Percentiles rank a stretch among this genome's conserved stretches.
These are phyloP conservation scores for Dactylellina leptospora DNA, from an alignment of 2,329 filamentous ascomycete species.

Conservation along the genomic window DNA sequence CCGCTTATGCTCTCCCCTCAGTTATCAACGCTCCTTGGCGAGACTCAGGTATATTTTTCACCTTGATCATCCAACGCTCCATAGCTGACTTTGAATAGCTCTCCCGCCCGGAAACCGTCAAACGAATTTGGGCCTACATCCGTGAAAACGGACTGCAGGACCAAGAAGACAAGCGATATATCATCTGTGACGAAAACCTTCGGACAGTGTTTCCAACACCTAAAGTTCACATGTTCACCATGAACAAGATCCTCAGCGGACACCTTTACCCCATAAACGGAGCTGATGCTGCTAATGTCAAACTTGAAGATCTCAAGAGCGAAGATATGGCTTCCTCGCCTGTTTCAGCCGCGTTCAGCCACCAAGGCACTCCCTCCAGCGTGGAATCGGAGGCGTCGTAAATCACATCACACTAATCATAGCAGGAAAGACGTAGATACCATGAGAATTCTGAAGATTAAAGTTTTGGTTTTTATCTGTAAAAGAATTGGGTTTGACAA, in stretches of 20 bases:
- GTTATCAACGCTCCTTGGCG: constrained; percentile 75
- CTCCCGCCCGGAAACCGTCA: constrained; percentile 92
- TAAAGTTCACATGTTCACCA: constrained; percentile 97
- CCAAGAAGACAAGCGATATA: constrained; percentile 88
- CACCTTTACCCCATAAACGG: constrained; percentile 75
- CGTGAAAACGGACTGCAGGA: constrained; percentile 88
- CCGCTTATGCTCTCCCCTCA: constrained; percentile 77
- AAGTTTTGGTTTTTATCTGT: too few species aligned
- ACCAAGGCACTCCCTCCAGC: constrained; percentile 40
- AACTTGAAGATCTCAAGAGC: constrained; percentile 39
- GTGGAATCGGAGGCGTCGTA: constrained; percentile 41
- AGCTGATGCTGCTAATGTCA: constrained; percentile 24
- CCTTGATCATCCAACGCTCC: not conserved
- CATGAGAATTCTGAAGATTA: too few species aligned
- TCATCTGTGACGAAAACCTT: constrained; percentile 90
- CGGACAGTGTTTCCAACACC: constrained; percentile 85
- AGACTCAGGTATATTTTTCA: constrained; percentile 68
- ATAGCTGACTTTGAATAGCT: constrained; percentile 66
- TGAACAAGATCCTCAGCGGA: constrained; percentile 94
- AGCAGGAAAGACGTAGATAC: too few species aligned
- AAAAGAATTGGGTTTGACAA: too few species aligned
- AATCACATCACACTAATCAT: constrained; percentile 5
- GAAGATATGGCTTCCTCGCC: constrained; percentile 44
- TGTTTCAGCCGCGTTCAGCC: constrained; percentile 39
- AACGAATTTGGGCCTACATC: constrained; percentile 95